Evolutionary conservation across 1,139 yeast species (phyloP).

Genomic region (Saccharomyces uvarum): DNA sequence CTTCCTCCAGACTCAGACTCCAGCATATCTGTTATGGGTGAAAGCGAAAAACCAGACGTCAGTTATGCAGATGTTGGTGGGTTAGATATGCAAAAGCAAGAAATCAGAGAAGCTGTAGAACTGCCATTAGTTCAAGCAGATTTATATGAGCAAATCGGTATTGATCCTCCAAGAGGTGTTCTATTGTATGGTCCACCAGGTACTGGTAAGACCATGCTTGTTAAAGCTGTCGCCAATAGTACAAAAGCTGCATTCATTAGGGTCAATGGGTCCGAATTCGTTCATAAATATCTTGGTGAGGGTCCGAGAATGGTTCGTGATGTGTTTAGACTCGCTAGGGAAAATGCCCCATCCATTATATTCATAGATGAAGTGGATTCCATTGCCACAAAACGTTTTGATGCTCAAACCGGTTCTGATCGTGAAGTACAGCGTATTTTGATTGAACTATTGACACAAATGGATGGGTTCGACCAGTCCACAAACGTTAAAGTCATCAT

Average conservation of each 20-base stretch:
- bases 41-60: slow-evolving; percentile 84
- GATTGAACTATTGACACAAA: slow-evolving; percentile 90
- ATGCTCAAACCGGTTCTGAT: slow-evolving; percentile 99
- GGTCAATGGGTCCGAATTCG: slow-evolving; percentile 96
- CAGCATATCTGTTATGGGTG: slow-evolving; percentile 88
- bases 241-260: slow-evolving; percentile 94
- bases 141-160: slow-evolving; percentile 93
- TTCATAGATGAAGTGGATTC: slow-evolving; percentile 98
- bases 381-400: slow-evolving; percentile 97
- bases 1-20: slow-evolving; percentile 99
- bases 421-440: slow-evolving; percentile 97
- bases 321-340: slow-evolving; percentile 93
- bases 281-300: slow-evolving; percentile 96
- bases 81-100: slow-evolving; percentile 97
- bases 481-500: slow-evolving; percentile 94
- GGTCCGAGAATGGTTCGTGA: slow-evolving; percentile 99
- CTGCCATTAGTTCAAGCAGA: slow-evolving; percentile 94
- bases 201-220: slow-evolving; percentile 98
- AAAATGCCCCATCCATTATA: slow-evolving; percentile 91
- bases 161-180: slow-evolving; percentile 98
- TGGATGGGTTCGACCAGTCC: slow-evolving; percentile 98
- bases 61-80: slow-evolving; percentile 92
- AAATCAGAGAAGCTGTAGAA: slow-evolving; percentile 96
- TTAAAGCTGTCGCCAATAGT: slow-evolving; percentile 95
- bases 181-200: slow-evolving; percentile 98